Base-by-base conservation (phyloP, 371 early-diverging fungal genomes). In the Mortierella sp. region DNA sequence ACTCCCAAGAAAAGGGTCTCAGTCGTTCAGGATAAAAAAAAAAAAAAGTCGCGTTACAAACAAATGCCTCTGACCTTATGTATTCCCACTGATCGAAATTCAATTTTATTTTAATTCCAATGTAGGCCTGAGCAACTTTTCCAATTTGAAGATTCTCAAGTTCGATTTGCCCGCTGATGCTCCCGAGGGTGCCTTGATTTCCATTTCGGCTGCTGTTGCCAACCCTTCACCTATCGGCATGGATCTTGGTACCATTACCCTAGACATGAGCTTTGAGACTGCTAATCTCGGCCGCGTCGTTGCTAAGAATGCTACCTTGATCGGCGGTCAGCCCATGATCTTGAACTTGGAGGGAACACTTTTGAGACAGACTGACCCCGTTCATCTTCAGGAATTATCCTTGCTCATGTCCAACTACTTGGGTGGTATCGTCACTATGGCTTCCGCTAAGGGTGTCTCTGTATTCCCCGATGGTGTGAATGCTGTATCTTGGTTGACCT, bases 211-310 rank as follows among this genome's bases (percentile, higher is more conserved):
- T 31, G 69, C 85, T 28, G 59, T 90, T 15, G 78, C 76, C 37
- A 86, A 87, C 70, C 89, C 89, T 54, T 90, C 91, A 28, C 89
- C 91, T 57, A 83, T 90, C 49, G 88, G 89, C 22, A 85, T 90
- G 37, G 81, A 83, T 42, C 85, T 90, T 3, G 91, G 91, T 32
- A 86, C 86, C 22, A 85, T 90, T 53, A 82, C 82, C 13, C 76
- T 90, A 66, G 81, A 83, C 19, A 86, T 90, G 71, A 85, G 74
- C 40, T 89, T 87, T 47, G 75, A 88, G 54, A 86, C 86, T 37
- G 83, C 88, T 22, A 78, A 80, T 42, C 80, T 90, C 40, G 91
- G 91, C 47, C 72, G 72, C 28, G 89, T 89, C 23, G 64, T 81
- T 23, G 86, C 87, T 23, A 80, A 85, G 35, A 75, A 82, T 62